Evolutionary conservation across 345 rosid genomes (phyloP).

Genomic region (Citrus cavaleriei): DNA sequence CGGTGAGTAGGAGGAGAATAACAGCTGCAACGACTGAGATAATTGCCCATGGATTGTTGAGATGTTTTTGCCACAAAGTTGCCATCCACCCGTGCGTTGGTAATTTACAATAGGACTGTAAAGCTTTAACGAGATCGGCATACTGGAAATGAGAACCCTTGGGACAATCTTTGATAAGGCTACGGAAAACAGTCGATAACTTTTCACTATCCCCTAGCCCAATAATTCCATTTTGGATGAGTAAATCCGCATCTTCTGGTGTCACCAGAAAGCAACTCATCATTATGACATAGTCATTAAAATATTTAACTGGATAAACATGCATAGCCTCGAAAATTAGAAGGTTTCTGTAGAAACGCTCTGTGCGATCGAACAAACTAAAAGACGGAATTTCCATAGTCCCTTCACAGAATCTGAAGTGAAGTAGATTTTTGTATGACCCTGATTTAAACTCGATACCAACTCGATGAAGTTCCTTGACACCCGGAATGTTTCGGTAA

Average conservation of each 20-base stretch:
- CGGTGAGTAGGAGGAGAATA: conserved; percentile 17
- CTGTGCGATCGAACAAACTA: background rate
- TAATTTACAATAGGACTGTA: background rate
- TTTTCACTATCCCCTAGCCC: background rate
- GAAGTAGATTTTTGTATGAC: no score
- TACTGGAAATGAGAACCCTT: background rate
- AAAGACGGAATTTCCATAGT: background rate
- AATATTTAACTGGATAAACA: background rate
- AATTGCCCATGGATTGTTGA: conserved; percentile 19
- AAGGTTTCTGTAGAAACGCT: background rate
- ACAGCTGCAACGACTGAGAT: conserved; percentile 20
- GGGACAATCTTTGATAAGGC: background rate
- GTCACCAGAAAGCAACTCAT: background rate
- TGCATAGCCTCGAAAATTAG: background rate
- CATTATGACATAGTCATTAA: background rate
- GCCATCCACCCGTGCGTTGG: conserved; percentile 11
- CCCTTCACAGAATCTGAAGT: no score
- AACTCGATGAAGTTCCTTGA: no score
- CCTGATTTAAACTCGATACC: no score
- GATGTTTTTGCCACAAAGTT: conserved; percentile 3
- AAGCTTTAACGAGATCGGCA: background rate
- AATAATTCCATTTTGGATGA: background rate
- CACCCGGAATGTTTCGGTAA: no score
- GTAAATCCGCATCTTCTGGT: conserved; percentile 11
- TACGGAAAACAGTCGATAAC: conserved; percentile 8